A percentile compares a stretch with the other conserved stretches of the same genome.
phyloP scores from a whole-genome alignment of 164 flowering plant species.

The Akebia trifoliata region DNA sequence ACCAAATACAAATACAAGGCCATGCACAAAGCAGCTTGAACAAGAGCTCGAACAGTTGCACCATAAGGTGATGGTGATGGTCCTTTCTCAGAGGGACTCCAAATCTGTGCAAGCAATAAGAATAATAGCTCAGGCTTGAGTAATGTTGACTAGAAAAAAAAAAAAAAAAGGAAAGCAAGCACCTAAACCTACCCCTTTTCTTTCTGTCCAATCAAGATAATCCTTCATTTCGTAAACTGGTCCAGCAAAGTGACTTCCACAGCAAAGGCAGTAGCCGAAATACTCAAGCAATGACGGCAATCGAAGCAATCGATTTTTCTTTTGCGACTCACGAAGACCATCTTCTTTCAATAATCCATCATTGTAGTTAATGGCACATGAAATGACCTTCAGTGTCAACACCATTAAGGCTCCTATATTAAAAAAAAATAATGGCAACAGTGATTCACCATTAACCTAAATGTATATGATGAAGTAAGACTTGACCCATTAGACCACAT shows the following conservation, averaged over 20 bases:
- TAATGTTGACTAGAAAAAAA: background rate
- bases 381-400: constrained; percentile 86
- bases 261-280: constrained; percentile 84
- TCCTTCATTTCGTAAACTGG: constrained; percentile 97
- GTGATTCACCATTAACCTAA: constrained; percentile 12
- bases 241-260: constrained; percentile 98
- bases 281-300: constrained; percentile 82
- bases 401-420: constrained; percentile 89
- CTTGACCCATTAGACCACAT: background rate
- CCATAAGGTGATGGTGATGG: constrained; percentile 64
- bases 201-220: constrained; percentile 90
- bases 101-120: constrained; percentile 41
- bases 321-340: constrained; percentile 73
- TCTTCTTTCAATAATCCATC: constrained; percentile 88
- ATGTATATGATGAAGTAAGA: constrained; percentile 1
- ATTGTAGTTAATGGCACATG: constrained; percentile 85
- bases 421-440: constrained; percentile 7
- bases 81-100: constrained; percentile 47
- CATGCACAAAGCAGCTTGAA: constrained; percentile 92
- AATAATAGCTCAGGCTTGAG: background rate
- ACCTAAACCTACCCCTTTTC: constrained; percentile 60
- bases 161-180: constrained; percentile 14
- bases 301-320: constrained; percentile 65
- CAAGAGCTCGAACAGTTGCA: constrained; percentile 67
- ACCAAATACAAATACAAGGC: constrained; percentile 72